Evolutionary conservation across 306 rosid genomes (phyloP), one percentile per base, ranked within the genome.

Genomic region (Vicia villosa): DNA sequence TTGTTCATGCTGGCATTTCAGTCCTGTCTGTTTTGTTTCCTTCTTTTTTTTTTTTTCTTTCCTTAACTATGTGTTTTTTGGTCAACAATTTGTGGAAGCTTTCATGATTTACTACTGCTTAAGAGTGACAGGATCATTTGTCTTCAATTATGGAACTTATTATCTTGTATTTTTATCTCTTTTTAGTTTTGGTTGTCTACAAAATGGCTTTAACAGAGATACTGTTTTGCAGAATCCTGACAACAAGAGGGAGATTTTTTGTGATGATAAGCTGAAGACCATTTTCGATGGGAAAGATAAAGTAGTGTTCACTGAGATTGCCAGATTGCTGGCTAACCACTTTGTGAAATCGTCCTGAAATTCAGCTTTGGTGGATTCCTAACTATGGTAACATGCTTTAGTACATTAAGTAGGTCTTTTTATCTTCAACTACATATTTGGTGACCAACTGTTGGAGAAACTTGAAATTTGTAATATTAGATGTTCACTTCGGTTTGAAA

Each of bases 191-290:
- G 68, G 4, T 9, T 70, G 16, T 70, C 26, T 46, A 10, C 59
- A 6, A 16, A 51, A 28, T 74, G 74, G 30, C 63, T 46, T 46
- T 75, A 49, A 75, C 63, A 52, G 9, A 16, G 52, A 52, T 72
- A 13, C 69, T 79, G 46, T 63, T 73, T 63, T 79, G 86, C 88
- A 88, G 94, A 88, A 77, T 74, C 94, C 90, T 32, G 6, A 79
- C 5, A 82, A 85, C 55, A 88, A 86, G 83, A 88, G 42, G 83
- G 87, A 81, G 80, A 75, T 88, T 64, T 49, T 74, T 22, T 88
- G 95, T 68, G 95, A 88, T 70, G 91, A 63, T 12, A 88, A 83
- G 80, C 68, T 88, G 76, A 88, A 88, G 89, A 66, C 88, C 41
- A 80, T 88, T n/a, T 88, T 88, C 56, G 79, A 58, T 22, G 90